Evolutionary conservation across 352 stramenopile genomes (phyloP), one percentile per base, ranked within the genome.

Genomic region (Globisporangium iwayamae): DNA sequence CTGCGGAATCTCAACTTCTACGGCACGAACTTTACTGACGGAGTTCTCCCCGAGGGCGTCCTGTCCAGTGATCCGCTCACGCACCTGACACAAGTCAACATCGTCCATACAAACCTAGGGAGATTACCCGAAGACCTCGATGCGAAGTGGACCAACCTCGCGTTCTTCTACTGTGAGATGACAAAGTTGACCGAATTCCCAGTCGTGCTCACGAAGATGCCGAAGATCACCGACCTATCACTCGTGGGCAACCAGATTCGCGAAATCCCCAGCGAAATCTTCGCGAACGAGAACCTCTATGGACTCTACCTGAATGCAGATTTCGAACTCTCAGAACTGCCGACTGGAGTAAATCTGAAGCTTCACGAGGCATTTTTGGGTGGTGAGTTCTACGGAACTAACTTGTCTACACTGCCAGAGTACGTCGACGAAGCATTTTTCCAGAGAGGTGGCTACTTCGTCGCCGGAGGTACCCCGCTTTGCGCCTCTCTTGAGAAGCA

Each of bases 61-160:
- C 45, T 77, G 6, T 76, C 68, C 4, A 18, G 10, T 0, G 55
- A 79, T 14, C 76, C 78, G 10, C 74, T 74, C 20, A 22, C 16
- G 7, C 50, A 50, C 0, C 53, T 53, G 6, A 46, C 79, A 3
- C 60, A 65, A 10, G 75, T 66, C 3, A 55, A 79, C 38, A 68
- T 87, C 25, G 68, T 79, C 30, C 53, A 84, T 34, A 70, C 64
- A 5, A 67, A 74, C 3, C 45, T 84, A 0, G 58, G 41, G 1
- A 48, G 43, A 1, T 25, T 87, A 13, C 72, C 79, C 0, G 62
- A 74, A 4, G 60, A 85, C 60, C 48, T 89, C 0, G 63, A 79
- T 34, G 38, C 60, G 18, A 71, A 68, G n/a, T 87, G 74, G 69
- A 53, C 68, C 4, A 41, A 18, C 7, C 34, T 38, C 34, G 47